phyloP scores from a whole-genome alignment of 139 green algal genomes.

The Coccomyxa sp. region DNA sequence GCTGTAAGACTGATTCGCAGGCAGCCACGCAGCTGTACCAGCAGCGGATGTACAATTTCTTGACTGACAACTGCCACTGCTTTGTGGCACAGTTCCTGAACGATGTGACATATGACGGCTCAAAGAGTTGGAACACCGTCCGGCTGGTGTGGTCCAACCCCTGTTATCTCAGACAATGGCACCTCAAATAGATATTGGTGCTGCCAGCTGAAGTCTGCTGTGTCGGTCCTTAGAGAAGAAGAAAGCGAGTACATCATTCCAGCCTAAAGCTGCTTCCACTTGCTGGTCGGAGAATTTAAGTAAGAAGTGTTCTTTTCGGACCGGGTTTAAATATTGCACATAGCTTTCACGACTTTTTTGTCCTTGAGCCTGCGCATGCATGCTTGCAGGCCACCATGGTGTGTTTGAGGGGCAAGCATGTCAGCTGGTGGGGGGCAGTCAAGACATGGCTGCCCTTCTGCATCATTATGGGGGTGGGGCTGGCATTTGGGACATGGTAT shows the following conservation, averaged over 20 bases:
- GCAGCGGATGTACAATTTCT: conserved; percentile 36
- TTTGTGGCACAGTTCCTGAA: conserved; percentile 43
- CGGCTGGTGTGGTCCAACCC: conserved; percentile 5
- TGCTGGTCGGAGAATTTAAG: too few species aligned
- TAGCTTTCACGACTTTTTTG: too few species aligned
- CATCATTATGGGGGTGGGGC: conserved; percentile 6
- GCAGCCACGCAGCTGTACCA: conserved; percentile 17
- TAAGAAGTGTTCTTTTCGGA: too few species aligned
- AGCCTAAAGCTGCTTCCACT: too few species aligned
- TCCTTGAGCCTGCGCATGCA: too few species aligned
- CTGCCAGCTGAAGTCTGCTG: not conserved
- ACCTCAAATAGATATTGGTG: not conserved
- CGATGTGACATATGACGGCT: conserved; percentile 19
- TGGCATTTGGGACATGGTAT: not conserved
- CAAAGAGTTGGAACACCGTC: conserved; percentile 28
- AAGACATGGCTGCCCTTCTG: conserved; percentile 22
- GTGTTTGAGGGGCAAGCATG: conserved; percentile 9
- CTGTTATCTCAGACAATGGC: not conserved
- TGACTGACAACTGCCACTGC: conserved; percentile 42
- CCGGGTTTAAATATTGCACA: too few species aligned
- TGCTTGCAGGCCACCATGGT: conserved; percentile 2
- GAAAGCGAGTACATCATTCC: too few species aligned
- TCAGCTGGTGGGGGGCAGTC: conserved; percentile 2
- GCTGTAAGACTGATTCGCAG: not conserved
- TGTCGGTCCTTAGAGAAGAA: not conserved